Evolutionary conservation across 1,284 basidiomycete species (phyloP).

Genomic region (Cryptococcus maquisensis): DNA sequence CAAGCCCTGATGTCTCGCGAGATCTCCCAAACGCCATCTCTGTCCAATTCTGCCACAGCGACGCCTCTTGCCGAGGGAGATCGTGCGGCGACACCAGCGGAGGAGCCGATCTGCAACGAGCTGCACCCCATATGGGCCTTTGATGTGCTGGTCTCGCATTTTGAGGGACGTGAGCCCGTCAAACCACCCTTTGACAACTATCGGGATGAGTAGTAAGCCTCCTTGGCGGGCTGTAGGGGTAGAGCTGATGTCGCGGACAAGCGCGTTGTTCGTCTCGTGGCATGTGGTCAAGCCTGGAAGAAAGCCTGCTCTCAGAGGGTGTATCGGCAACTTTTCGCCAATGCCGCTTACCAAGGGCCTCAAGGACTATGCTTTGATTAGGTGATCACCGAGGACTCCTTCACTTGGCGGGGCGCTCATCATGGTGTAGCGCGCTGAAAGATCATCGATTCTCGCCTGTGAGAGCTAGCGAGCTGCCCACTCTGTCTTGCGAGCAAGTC

Average conservation of each 20-base stretch:
- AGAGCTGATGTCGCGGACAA: conserved; percentile 37
- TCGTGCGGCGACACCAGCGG: no score
- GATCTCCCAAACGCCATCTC: no score
- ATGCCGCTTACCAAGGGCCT: conserved; percentile 71
- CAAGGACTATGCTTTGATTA: conserved; percentile 83
- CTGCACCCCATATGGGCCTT: conserved; percentile 54
- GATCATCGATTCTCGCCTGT: conserved; percentile 61
- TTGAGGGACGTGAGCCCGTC: conserved; percentile 21
- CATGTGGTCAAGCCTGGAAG: conserved; percentile 42
- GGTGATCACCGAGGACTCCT: conserved; percentile 44
- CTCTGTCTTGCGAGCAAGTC: conserved; percentile 78
- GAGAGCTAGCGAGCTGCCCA: conserved; percentile 66
- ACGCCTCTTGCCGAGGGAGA: conserved; percentile 4
- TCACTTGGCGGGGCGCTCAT: neutral
- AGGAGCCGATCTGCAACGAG: conserved; percentile 25
- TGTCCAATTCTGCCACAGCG: neutral
- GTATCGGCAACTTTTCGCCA: conserved; percentile 90
- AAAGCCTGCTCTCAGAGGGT: conserved; percentile 71
- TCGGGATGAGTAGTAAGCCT: conserved; percentile 26
- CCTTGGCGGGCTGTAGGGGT: neutral
- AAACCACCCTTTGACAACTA: conserved; percentile 25
- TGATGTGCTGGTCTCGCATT: conserved; percentile 49
- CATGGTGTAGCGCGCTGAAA: conserved; percentile 48
- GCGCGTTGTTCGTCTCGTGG: conserved; percentile 97
- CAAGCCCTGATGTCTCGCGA: no score